Evolutionary conservation across 2,329 filamentous ascomycete genomes (phyloP).

Genomic region (Drechslera avenae): DNA sequence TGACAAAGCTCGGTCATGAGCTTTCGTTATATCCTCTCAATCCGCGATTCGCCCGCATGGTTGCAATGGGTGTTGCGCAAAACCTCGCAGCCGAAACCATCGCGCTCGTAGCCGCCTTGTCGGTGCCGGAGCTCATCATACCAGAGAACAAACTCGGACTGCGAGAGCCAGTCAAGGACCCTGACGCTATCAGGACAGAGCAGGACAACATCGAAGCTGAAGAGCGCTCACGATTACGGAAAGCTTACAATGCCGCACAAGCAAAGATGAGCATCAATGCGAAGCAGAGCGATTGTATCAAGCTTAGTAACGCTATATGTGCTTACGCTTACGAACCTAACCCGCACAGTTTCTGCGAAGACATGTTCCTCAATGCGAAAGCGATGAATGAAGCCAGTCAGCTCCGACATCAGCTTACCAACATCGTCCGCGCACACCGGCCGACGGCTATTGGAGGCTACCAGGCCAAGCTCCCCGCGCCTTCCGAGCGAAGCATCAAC

Average conservation of each 20-base stretch:
- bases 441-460: conserved; percentile 52
- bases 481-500: conserved; percentile 69
- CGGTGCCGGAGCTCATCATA: conserved; percentile 85
- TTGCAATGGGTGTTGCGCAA: conserved; percentile 84
- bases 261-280: conserved; percentile 77
- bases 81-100: conserved; percentile 84
- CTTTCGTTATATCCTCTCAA: conserved; percentile 90
- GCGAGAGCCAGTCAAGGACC: conserved; percentile 52
- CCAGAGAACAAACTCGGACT: conserved; percentile 78
- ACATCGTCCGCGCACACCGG: conserved; percentile 77
- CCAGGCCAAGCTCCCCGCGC: conserved; percentile 59
- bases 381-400: conserved; percentile 84
- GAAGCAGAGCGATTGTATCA: conserved; percentile 83
- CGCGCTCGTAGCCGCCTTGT: conserved; percentile 84
- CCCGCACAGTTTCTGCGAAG: conserved; percentile 73
- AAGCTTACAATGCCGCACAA: conserved; percentile 73
- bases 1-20: conserved; percentile 78
- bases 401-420: conserved; percentile 80
- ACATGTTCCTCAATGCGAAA: conserved; percentile 86
- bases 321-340: conserved; percentile 66
- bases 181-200: conserved; percentile 59
- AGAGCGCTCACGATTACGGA: conserved; percentile 67
- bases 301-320: conserved; percentile 84
- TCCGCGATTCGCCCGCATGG: conserved; percentile 87
- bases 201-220: conserved; percentile 75